Percentiles rank a stretch among this genome's conserved stretches.
These are phyloP conservation scores for Komagataella ulmi DNA, from an alignment of 805 yeast species.

Conservation along the genomic window DNA sequence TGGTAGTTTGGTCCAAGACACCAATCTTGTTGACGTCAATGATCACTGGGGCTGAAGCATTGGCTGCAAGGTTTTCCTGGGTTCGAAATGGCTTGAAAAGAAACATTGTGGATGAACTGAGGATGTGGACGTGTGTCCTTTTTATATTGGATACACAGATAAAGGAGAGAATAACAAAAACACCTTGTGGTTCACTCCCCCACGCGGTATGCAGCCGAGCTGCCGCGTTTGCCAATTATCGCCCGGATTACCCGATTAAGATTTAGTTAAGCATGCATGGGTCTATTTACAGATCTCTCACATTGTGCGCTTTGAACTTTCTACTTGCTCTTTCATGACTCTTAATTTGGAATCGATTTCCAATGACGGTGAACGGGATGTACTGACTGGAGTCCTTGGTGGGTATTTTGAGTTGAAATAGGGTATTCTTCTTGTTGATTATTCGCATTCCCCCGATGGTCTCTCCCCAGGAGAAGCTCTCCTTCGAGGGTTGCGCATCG, in stretches of 20 bases:
- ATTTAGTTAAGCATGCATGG: not conserved
- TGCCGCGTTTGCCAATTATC: not conserved
- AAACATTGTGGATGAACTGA: not conserved
- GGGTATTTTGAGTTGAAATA: slow-evolving; percentile 41
- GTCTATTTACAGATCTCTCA: slow-evolving; percentile 14
- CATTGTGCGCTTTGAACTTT: slow-evolving; percentile 73
- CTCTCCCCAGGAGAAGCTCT: slow-evolving; percentile 9
- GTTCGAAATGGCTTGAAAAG: not conserved
- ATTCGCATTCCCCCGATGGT: slow-evolving; percentile 50
- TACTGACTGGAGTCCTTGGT: slow-evolving; percentile 18
- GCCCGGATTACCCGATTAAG: not conserved
- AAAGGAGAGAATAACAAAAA: not conserved
- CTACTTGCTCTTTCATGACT: slow-evolving; percentile 72
- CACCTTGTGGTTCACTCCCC: not conserved
- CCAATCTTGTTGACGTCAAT: not conserved
- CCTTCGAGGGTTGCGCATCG: slow-evolving; percentile 1
- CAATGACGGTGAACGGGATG: slow-evolving; percentile 54
- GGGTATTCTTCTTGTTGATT: slow-evolving; percentile 53
- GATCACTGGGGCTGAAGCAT: not conserved
- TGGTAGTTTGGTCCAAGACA: not conserved
- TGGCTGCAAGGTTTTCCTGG: not conserved
- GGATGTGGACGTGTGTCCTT: not conserved
- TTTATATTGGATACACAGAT: not conserved
- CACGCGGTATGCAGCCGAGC: not conserved
- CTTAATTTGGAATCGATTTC: slow-evolving; percentile 66